Base-by-base conservation (phyloP, 306 rosid genomes). In the Notholithocarpus densiflorus region DNA sequence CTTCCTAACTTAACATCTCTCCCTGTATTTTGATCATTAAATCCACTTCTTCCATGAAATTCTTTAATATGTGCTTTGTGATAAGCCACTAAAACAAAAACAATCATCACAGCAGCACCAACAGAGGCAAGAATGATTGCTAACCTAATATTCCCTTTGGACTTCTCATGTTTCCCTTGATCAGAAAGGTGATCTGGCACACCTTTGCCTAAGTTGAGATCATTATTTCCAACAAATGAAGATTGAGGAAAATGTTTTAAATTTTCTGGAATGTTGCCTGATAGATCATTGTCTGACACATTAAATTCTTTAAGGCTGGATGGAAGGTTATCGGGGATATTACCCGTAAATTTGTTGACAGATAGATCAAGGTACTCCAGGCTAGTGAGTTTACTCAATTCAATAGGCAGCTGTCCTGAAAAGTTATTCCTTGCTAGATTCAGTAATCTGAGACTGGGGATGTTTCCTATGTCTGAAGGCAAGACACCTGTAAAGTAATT, bases 41-140 rank as follows among this genome's bases (percentile, higher is more conserved):
- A 87, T 64, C 85, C 89, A 87, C 83, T 89, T 90, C 95, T 88
- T 77, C 94, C 92, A 23, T 70, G 92, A 80, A 92, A 95, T 40
- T 90, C 97, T 85, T 92, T 92, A 71, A 69, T 78, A 43, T 91
- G 95, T 75, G 95, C 86, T 73, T 92, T 90, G 81, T 89, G 97
- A 87, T 95, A 95, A 81, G 86, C 98, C 82, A 95, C 80, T 83
- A 92, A 86, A 83, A 92, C 96, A 85, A 95, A 92, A 77, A 83
- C 89, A 82, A 92, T 91, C 98, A 95, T 91, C 81, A 90, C 79
- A 75, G 93, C 92, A 84, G 94, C 97, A 83, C 97, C 96, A 70
- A 95, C 87, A 5, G 98, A 88, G 19, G 98, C 98, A 82, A 95
- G 85, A 83, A 95, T 95, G 75, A 95, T 95, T 75, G 97, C 95